Evolutionary conservation across 1,284 basidiomycete species (phyloP), one percentile per base, ranked within the genome.

Genomic region (Ganoderma meredithae): DNA sequence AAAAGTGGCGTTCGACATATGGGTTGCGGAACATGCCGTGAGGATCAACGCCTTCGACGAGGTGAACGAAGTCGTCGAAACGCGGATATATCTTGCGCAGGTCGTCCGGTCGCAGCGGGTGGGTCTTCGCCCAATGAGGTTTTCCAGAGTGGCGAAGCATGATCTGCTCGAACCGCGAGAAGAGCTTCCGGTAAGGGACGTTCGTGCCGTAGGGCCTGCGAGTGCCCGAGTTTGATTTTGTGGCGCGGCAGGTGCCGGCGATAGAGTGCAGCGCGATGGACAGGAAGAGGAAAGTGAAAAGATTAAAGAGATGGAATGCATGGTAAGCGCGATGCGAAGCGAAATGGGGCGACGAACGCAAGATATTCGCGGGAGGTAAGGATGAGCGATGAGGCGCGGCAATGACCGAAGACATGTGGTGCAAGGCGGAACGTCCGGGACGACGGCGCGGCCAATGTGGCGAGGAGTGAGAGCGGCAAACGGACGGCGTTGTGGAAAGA

Each of bases 101-200:
- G 58, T 85, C 83, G 55, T 86, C 85, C 0, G 94, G 94, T 56
- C 86, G 85, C 63, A 96, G 86, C 27, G 83, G 82, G 79, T 99
- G 97, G 27, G 95, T 88, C 81, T 99, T 99, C 0, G 97, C 98
- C 97, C 97, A 99, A 83, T 99, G 97, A 3, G 97, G 96, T 65
- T 95, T 87, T 9, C 96, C 97, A 60, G 87, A 86, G 80, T 96
- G 88, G 47, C 85, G 84, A 41, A 85, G 80, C 73, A 97, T 80
- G 73, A 98, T 92, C 19, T 81, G 76, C 77, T 97, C 95, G 78
- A 97, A 99, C 39, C 84, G 86, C 61, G 84, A 81, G 80, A 99
- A 98, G 68, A 97, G 85, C 66, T 84, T 82, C 69, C 91, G 89
- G 82, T 98, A 99, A 36, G 94, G 91, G n/a, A 97, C 92, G 43